phyloP scores from a whole-genome alignment of 1,139 yeast species.

The Candida sp. region DNA sequence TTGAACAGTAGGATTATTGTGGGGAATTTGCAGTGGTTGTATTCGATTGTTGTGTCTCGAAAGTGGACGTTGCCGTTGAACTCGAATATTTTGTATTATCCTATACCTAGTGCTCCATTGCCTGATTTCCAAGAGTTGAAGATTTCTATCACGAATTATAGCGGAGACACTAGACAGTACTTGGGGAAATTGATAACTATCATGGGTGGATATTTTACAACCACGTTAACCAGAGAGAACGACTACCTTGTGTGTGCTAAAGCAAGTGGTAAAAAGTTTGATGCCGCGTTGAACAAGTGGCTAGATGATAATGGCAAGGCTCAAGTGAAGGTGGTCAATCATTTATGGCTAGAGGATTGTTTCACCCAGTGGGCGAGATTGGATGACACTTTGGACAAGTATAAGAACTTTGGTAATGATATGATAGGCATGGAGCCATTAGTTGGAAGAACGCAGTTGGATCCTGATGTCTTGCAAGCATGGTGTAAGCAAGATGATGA shows the following conservation, averaged over 20 bases:
- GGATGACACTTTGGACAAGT: constrained; percentile 48
- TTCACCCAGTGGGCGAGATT: constrained; percentile 62
- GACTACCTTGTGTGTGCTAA: constrained; percentile 76
- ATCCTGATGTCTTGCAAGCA: constrained; percentile 38
- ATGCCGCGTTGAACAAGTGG: constrained; percentile 72
- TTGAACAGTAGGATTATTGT: constrained; percentile 36
- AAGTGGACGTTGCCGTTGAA: constrained; percentile 61
- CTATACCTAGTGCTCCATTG: constrained; percentile 60
- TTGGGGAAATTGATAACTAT: constrained; percentile 65
- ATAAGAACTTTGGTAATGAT: constrained; percentile 48
- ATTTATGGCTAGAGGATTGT: constrained; percentile 90
- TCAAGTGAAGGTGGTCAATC: constrained; percentile 65
- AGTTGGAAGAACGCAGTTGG: constrained; percentile 56
- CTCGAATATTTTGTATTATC: constrained; percentile 69
- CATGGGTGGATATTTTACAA: constrained; percentile 80
- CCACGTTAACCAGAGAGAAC: constrained; percentile 66
- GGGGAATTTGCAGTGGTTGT: constrained; percentile 81
- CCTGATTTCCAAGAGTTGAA: constrained; percentile 54
- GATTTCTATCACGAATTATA: constrained; percentile 78
- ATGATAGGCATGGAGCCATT: constrained; percentile 41
- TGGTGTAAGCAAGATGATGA: constrained; percentile 31
- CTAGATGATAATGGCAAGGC: constrained; percentile 28
- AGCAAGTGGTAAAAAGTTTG: constrained; percentile 73
- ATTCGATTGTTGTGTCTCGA: constrained; percentile 59
- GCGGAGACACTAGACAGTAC: constrained; percentile 83